Evolutionary conservation across 352 stramenopile genomes (phyloP).

Genomic region (Phytophthora parvispora): DNA sequence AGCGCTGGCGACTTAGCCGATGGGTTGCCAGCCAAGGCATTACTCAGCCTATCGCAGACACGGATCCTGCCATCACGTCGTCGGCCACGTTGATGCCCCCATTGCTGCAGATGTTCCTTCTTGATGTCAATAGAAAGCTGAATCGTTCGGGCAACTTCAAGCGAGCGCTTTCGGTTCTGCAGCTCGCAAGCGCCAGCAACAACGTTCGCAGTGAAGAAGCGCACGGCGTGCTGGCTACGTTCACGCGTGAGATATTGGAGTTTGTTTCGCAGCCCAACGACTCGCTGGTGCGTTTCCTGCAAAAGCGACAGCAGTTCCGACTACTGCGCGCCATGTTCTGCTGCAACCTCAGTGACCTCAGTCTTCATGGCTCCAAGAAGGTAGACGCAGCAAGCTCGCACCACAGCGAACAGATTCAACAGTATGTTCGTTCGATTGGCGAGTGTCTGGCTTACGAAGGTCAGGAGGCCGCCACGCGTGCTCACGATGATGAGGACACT

Average conservation of each 20-base stretch:
- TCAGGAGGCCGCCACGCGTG: conserved; percentile 43
- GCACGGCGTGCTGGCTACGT: conserved; percentile 61
- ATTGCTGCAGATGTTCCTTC: conserved; percentile 73
- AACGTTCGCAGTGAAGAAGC: conserved; percentile 65
- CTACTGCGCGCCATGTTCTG: conserved; percentile 76
- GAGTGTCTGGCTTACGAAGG: conserved; percentile 77
- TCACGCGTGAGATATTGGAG: conserved; percentile 65
- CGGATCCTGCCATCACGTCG: conserved; percentile 47
- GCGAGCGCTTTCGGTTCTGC: conserved; percentile 59
- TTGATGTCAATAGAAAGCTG: conserved; percentile 64
- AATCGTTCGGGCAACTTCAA: conserved; percentile 61
- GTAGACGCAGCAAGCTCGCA: conserved; percentile 29
- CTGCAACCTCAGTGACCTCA: conserved; percentile 70
- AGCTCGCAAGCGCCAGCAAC: conserved; percentile 44
- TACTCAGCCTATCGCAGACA: conserved; percentile 50
- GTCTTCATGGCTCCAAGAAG: conserved; percentile 44
- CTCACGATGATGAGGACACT: conserved; percentile 39
- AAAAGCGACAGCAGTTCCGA: conserved; percentile 76
- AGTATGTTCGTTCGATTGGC: conserved; percentile 70
- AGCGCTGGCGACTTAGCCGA: conserved; percentile 75
- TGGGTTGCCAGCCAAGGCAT: conserved; percentile 75
- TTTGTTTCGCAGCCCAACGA: conserved; percentile 67
- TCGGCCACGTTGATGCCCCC: conserved; percentile 62
- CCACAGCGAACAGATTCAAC: conserved; percentile 44
- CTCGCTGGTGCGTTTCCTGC: conserved; percentile 63